Conservation (phyloP, 805 yeast genomes). For the Ogataea populi-albae region DNA sequence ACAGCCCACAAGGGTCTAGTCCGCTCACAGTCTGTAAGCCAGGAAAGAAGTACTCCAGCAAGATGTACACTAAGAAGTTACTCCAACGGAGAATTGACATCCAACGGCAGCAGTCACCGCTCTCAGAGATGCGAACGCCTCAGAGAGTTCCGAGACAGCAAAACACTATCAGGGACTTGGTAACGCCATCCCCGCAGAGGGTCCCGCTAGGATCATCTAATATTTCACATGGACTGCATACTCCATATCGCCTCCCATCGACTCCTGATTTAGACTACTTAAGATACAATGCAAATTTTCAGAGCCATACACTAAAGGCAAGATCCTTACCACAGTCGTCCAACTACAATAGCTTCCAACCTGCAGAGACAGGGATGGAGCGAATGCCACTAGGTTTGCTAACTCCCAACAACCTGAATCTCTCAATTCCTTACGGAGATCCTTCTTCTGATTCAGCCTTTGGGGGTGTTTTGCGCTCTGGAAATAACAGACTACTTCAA, state of each 20-base stretch:
- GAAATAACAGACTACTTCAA: conserved; percentile 1
- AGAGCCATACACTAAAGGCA: not conserved
- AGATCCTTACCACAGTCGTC: no score
- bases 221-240: conserved; percentile 2
- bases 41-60: conserved; percentile 31
- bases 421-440: conserved; percentile 10
- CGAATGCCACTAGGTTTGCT: conserved; percentile 7
- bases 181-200: conserved; percentile 18
- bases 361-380: conserved; percentile 1
- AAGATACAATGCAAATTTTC: conserved; percentile 4
- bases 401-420: conserved; percentile 16
- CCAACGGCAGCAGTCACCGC: conserved; percentile 3
- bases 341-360: not conserved
- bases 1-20: conserved; percentile 8
- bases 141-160: not conserved
- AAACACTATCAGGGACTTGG: conserved; percentile 1
- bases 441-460: conserved; percentile 4
- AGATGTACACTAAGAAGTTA: conserved; percentile 20
- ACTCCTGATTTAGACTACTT: conserved; percentile 9
- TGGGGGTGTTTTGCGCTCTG: conserved; percentile 14
- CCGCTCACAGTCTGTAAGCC: conserved; percentile 28
- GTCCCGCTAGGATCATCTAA: not conserved
- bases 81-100: conserved; percentile 9
- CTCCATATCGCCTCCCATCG: conserved; percentile 7
- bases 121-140: conserved; percentile 4